phyloP scores from a whole-genome alignment of 805 yeast genomes.

The Yarrowia yakushimensis region DNA sequence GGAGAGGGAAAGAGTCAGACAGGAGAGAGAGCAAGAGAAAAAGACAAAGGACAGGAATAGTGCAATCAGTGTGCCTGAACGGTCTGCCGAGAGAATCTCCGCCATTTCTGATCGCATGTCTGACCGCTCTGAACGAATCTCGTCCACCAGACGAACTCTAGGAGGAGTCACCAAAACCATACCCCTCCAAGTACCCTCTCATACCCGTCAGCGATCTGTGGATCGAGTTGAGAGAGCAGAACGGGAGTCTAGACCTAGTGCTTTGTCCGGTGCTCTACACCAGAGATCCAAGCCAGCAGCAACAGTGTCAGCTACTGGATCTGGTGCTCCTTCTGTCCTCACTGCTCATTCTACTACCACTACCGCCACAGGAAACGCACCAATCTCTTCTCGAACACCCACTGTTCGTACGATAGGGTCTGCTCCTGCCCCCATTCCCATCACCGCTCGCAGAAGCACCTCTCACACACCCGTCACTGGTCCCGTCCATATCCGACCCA shows the following conservation, averaged over 20 bases:
- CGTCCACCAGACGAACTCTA: background rate
- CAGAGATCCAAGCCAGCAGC: background rate
- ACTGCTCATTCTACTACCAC: background rate
- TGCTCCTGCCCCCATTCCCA: background rate
- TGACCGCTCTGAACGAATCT: background rate
- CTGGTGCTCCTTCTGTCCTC: background rate
- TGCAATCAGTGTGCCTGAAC: no score
- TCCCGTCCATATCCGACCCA: background rate
- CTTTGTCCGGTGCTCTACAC: background rate
- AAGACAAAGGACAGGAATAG: no score
- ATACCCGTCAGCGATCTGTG: conserved; percentile 5
- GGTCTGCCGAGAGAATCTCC: background rate
- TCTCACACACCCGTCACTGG: background rate
- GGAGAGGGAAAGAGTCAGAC: background rate
- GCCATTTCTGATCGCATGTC: background rate
- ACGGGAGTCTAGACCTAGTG: background rate
- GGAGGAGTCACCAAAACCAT: background rate
- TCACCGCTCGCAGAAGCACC: background rate
- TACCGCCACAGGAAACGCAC: background rate
- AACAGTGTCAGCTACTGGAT: background rate
- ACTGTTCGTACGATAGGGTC: background rate
- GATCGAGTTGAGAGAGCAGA: background rate
- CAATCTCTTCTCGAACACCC: background rate
- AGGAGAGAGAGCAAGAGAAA: background rate
- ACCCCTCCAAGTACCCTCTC: background rate